Evolutionary conservation across 805 yeast genomes (phyloP), one percentile per base, ranked within the genome.

Genomic region (Zygosaccharomyces kombuchaensis): DNA sequence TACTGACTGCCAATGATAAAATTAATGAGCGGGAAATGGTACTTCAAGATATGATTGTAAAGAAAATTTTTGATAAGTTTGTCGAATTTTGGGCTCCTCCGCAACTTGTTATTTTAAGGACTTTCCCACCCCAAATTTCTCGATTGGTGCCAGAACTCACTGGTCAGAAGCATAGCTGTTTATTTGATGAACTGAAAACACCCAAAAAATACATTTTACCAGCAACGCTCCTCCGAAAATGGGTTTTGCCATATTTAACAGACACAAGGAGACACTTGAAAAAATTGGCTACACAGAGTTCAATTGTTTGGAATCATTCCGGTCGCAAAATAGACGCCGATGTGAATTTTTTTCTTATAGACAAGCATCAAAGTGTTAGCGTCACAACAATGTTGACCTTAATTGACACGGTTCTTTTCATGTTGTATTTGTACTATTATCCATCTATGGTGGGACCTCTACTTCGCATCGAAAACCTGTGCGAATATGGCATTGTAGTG

Each of bases 381-480:
- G 57, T 62, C 1, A 58, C 67, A 7, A 62, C 71, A 9, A 66
- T 78, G 37, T 59, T 72, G 4, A 58, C 57, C 4, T 48, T 75
- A 1, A 76, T 93, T 2, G 99, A 91, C 58, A 84, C 96, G 0
- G 74, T 87, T 1, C 70, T 93, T 14, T 87, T 91, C 56, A 71
- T 78, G 42, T 78, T 93, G 48, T 91, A 93, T 59, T 70, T 80
- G 47, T 60, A 79, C n/a, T 77, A 78, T 25, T 78, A 79, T 44
- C 85, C 87, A 0, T 75, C 83, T 50, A 71, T 91, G 60, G 75
- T 91, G 10, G 96, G 91, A 0, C 93, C 98, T 0, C 75, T 91
- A 16, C 71, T 91, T 4, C 72, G 98, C 40, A 74, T 88, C 1
- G 76, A 78, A 22, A 93, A 90, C 62, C 70, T 73, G 53, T 88